phyloP scores from a whole-genome alignment of 768 basidiomycete species.

The Leccinum ochraceum region DNA sequence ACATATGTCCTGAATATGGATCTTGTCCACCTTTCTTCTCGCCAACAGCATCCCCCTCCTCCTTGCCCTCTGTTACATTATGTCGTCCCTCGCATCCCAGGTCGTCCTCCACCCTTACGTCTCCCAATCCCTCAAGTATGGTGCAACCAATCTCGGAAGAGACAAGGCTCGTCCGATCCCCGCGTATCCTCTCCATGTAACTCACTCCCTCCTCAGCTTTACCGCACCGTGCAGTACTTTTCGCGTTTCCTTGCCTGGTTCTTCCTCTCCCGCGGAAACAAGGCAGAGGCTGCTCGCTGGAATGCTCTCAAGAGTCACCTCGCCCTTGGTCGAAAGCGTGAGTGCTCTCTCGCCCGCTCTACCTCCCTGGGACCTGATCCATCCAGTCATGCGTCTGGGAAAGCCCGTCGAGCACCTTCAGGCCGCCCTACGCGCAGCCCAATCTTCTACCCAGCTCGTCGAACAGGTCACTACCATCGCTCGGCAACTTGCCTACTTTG shows the following conservation, averaged over 20 bases:
- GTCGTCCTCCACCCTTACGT: conserved; percentile 84
- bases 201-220: conserved; percentile 54
- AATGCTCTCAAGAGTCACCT: conserved; percentile 85
- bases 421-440: conserved; percentile 73
- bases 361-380: neutral
- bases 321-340: conserved; percentile 83
- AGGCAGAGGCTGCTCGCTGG: conserved; percentile 73
- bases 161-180: conserved; percentile 68
- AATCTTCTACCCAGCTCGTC: conserved; percentile 51
- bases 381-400: conserved; percentile 84
- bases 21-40: neutral
- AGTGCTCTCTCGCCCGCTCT: conserved; percentile 2
- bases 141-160: conserved; percentile 79
- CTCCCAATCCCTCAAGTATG: conserved; percentile 73
- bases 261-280: conserved; percentile 66
- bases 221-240: conserved; percentile 89
- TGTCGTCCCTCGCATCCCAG: conserved; percentile 59
- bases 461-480: conserved; percentile 81
- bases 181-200: neutral
- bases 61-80: conserved; percentile 12
- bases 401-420: conserved; percentile 95
- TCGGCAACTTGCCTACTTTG: conserved; percentile 86
- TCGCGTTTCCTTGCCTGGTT: conserved; percentile 89
- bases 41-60: conserved; percentile 14
- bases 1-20: neutral